phyloP scores from a whole-genome alignment of 75 land plant genomes.

The Cryptomeria japonica region DNA sequence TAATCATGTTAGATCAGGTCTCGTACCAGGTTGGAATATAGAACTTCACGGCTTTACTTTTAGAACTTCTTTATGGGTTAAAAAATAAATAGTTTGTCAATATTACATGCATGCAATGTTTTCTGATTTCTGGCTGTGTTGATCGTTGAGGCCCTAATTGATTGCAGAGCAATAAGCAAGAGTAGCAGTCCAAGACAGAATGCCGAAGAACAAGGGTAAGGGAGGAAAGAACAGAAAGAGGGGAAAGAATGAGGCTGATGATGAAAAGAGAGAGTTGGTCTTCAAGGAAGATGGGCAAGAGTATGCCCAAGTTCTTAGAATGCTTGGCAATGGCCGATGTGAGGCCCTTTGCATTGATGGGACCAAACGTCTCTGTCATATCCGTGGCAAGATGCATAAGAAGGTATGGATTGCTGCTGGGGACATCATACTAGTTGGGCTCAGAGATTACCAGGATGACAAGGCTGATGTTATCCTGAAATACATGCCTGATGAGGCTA shows the following conservation, averaged over 20 bases:
- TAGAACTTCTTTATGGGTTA: not conserved
- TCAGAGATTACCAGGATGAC: conserved; percentile 72
- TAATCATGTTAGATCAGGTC: too few species aligned
- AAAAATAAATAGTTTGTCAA: too few species aligned
- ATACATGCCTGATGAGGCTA: conserved; percentile 85
- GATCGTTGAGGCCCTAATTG: not conserved
- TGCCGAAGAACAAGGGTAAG: conserved; percentile 93
- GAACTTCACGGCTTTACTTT: too few species aligned
- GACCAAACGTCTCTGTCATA: conserved; percentile 77
- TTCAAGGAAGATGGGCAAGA: conserved; percentile 92
- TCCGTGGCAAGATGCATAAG: conserved; percentile 92
- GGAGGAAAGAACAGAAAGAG: conserved; percentile 91
- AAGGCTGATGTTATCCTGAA: conserved; percentile 89
- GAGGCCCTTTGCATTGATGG: conserved; percentile 85
- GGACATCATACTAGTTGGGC: conserved; percentile 59
- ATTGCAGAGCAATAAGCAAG: not conserved
- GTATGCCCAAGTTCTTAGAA: conserved; percentile 70
- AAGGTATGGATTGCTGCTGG: conserved; percentile 76
- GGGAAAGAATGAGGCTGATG: conserved; percentile 89
- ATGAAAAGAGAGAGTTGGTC: conserved; percentile 90
- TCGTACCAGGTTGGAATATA: too few species aligned
- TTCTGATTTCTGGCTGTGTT: not conserved
- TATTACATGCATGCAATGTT: not conserved
- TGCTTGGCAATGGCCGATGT: conserved; percentile 89
- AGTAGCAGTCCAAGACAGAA: conserved; percentile 12